Evolutionary conservation across 75 land plant genomes (phyloP), one percentile per base, ranked within the genome.

Genomic region (Sequoiadendron giganteum): DNA sequence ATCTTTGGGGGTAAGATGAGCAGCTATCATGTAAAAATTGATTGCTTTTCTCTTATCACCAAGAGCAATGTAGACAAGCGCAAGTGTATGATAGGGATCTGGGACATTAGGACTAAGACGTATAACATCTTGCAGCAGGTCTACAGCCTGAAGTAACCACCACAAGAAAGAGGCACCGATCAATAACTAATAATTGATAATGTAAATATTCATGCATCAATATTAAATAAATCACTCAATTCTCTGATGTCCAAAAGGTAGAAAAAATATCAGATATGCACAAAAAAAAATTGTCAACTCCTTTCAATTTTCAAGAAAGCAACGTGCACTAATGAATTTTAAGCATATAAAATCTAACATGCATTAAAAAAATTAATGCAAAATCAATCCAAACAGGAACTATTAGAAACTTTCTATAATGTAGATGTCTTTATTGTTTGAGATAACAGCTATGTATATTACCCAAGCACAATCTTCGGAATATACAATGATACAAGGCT

Each of bases 11-110:
- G 85, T 90, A 65, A 95, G 90, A 89, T 91, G 91, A 42, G 99
- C 99, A 86, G 97, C 98, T 83, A 98, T 85, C 95, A 97, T 92
- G 52, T 95, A 96, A 89, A 93, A 98, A 86, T 92, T 94, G 34
- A 94, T 78, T 45, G 99, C 93, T 83, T 87, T 97, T 87, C 89
- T 93, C 38, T 92, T 88, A 73, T 97, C 93, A 82, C 94, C 95
- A 75, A 87, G 86, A 36, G 94, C 88, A 82, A 92, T 90, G 79
- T 98, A 92, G 1, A 95, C 86, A 48, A 94, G 93, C 40, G 99
- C 99, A 89, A 98, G 95, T 32, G 92, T 95, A 82, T 97, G 92
- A 83, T 94, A 97, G 28, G 98, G 47, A 89, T 97, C 99, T 85
- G 97, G 88, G 49, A 95, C 86, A 90, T 95, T 93, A 79, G 99